phyloP scores from a whole-genome alignment of 2,329 filamentous ascomycete genomes.

The Alternaria novae-zelandiae region DNA sequence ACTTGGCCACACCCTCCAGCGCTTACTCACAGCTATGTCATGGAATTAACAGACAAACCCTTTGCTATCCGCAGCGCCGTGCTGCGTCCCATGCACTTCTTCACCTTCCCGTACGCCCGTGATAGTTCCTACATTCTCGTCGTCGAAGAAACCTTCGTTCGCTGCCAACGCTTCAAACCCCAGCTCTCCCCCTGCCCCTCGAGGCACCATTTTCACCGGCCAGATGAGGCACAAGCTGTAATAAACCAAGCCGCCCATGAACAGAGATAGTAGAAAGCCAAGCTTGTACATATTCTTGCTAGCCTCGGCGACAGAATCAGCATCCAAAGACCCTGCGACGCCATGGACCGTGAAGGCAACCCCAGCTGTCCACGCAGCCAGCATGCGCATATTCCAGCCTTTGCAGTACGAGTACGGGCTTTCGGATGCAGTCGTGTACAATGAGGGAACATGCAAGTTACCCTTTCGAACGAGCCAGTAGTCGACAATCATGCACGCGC shows the following conservation, averaged over 20 bases:
- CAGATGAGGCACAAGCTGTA: constrained; percentile 21
- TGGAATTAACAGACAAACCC: neutral
- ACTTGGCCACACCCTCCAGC: no score
- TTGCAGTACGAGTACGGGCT: constrained; percentile 26
- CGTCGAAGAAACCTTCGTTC: constrained; percentile 25
- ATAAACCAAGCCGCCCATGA: constrained; percentile 24
- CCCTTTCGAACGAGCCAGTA: constrained; percentile 26
- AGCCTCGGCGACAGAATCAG: constrained; percentile 15
- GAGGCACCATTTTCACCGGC: constrained; percentile 19
- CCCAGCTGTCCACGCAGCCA: constrained; percentile 22
- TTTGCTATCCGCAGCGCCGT: constrained; percentile 16
- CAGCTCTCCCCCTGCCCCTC: constrained; percentile 10
- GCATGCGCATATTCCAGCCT: constrained; percentile 29
- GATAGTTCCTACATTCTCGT: constrained; percentile 20
- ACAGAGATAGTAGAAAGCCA: constrained; percentile 18
- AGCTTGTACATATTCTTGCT: constrained; percentile 31
- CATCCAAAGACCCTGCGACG: constrained; percentile 22
- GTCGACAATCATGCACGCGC: constrained; percentile 28
- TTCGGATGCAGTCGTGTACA: constrained; percentile 15
- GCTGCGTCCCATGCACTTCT: constrained; percentile 12
- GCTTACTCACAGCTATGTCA: neutral
- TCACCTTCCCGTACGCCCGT: constrained; percentile 22
- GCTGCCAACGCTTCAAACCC: constrained; percentile 21
- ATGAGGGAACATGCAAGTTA: constrained; percentile 27
- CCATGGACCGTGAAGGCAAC: constrained; percentile 28